phyloP scores from a whole-genome alignment of 1,139 yeast genomes.

The Lodderomyces oxycetoniae region DNA sequence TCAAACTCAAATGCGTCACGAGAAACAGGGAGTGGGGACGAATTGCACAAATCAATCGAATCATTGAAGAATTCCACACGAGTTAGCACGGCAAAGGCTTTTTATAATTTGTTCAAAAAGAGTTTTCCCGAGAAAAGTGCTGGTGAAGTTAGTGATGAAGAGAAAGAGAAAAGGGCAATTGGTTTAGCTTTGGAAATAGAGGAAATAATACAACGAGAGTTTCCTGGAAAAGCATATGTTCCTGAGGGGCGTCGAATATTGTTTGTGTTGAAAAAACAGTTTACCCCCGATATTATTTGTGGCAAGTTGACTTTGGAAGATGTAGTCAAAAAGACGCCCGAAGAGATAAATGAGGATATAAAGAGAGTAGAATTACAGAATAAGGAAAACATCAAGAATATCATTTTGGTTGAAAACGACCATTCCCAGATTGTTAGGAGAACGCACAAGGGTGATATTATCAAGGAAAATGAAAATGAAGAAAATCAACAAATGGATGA shows the following conservation, averaged over 20 bases:
- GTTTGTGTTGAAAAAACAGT: conserved; percentile 32
- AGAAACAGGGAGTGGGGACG: conserved; percentile 2
- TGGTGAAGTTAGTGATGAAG: conserved; percentile 26
- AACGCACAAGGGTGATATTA: conserved; percentile 84
- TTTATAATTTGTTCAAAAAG: conserved; percentile 34
- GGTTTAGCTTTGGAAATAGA: conserved; percentile 42
- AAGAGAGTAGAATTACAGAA: conserved; percentile 16
- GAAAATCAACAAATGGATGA: conserved; percentile 24
- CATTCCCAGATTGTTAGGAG: conserved; percentile 52
- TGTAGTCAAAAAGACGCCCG: conserved; percentile 29
- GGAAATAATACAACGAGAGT: conserved; percentile 28
- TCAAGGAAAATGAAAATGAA: conserved; percentile 49
- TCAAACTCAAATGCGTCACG: background rate
- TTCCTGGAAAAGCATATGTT: conserved; percentile 29
- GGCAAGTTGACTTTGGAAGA: conserved; percentile 25
- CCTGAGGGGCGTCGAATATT: conserved; percentile 41
- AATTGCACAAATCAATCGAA: conserved; percentile 11
- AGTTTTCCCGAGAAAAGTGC: conserved; percentile 37
- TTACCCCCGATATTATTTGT: conserved; percentile 25
- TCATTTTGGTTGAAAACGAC: conserved; percentile 52
- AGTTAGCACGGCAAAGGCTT: conserved; percentile 36
- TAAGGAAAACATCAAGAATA: conserved; percentile 15
- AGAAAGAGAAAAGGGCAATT: conserved; percentile 26
- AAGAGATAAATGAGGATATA: conserved; percentile 26
- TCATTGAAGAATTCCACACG: conserved; percentile 28